Percentiles rank a stretch among this genome's conserved stretches.
phyloP scores from a whole-genome alignment of 371 early-diverging fungal species.

The Saksenaea oblongispora region DNA sequence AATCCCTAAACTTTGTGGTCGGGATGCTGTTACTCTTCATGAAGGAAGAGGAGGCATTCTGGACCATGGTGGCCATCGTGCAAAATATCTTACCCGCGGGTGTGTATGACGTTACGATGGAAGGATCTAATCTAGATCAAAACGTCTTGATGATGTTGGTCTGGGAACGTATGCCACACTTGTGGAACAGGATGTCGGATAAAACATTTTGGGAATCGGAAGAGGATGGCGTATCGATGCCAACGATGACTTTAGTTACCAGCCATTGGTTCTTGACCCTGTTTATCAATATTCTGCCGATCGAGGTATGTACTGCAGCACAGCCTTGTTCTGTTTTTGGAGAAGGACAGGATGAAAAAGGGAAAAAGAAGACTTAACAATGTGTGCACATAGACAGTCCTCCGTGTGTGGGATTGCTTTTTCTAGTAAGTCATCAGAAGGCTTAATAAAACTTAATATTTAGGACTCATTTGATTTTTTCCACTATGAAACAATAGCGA shows the following conservation, averaged over 20 bases:
- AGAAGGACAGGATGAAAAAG: neutral
- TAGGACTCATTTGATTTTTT: neutral
- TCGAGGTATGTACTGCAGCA: constrained; percentile 48
- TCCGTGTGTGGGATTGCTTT: constrained; percentile 82
- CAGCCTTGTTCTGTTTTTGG: neutral
- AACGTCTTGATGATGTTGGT: constrained; percentile 67
- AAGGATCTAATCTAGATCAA: constrained; percentile 75
- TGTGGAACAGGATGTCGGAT: constrained; percentile 50
- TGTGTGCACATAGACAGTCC: constrained; percentile 46
- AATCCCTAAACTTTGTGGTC: constrained; percentile 78
- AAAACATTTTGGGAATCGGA: constrained; percentile 48
- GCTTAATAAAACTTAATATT: neutral
- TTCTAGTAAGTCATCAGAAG: constrained; percentile 56
- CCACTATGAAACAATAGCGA: constrained; percentile 39
- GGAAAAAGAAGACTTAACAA: neutral
- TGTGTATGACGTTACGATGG: constrained; percentile 74
- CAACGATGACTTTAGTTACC: constrained; percentile 73
- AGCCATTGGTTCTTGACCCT: constrained; percentile 88
- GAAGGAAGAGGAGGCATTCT: constrained; percentile 79
- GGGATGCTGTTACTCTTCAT: constrained; percentile 75
- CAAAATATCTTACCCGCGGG: constrained; percentile 72
- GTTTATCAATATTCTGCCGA: constrained; percentile 78
- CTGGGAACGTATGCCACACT: constrained; percentile 52
- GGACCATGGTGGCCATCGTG: constrained; percentile 72
- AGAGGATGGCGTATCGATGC: constrained; percentile 53